These are phyloP conservation scores for Globisporangium nunn DNA, from an alignment of 352 stramenopile genomes.

Conservation along the genomic window DNA sequence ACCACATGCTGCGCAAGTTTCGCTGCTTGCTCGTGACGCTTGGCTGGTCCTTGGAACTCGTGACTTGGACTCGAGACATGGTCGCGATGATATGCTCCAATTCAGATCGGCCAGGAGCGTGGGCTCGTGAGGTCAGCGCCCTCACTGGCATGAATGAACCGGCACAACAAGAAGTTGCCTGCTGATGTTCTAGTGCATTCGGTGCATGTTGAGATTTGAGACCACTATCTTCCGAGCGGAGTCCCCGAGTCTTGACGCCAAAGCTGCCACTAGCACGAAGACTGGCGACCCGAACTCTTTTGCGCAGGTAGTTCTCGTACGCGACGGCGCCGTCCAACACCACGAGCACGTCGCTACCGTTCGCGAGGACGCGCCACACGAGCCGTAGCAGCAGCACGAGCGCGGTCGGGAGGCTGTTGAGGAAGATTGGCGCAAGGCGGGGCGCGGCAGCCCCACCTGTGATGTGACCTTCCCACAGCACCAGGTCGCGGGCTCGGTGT, in stretches of 20 bases:
- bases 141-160: too few species aligned
- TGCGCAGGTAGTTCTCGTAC: constrained; percentile 11
- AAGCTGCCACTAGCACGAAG: not conserved
- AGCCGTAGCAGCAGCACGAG: constrained; percentile 15
- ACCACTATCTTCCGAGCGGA: too few species aligned
- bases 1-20: not conserved
- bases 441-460: constrained; percentile 2
- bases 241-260: too few species aligned
- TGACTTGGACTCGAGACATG: too few species aligned
- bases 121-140: too few species aligned
- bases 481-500: constrained; percentile 4
- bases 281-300: not conserved
- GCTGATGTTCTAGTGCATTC: too few species aligned
- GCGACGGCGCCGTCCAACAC: constrained; percentile 16
- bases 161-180: too few species aligned
- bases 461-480: constrained; percentile 5
- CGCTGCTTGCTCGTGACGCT: too few species aligned
- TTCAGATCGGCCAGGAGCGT: too few species aligned
- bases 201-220: too few species aligned
- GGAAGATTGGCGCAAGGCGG: constrained; percentile 18
- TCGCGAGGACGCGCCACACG: constrained; percentile 11
- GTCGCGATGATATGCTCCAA: too few species aligned
- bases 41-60: too few species aligned
- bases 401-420: constrained; percentile 13
- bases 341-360: constrained; percentile 14